phyloP scores from a whole-genome alignment of 2,329 filamentous ascomycete genomes.

The Calonectria hongkongensis region DNA sequence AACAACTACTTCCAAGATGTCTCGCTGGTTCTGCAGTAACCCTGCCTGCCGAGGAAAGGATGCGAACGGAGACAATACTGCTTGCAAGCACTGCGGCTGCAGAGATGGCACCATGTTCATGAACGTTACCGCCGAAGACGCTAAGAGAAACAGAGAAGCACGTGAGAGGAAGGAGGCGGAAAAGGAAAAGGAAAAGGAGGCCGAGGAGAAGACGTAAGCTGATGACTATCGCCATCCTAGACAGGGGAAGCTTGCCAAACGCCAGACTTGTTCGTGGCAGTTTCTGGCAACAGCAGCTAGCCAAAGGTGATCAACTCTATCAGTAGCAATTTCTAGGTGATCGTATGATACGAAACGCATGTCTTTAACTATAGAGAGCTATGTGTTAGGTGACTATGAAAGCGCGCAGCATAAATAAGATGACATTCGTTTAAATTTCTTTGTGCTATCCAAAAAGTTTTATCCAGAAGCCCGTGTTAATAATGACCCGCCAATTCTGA shows the following conservation, averaged over 20 bases:
- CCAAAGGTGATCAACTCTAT: too few relatives aligned
- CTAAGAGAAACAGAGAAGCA: neutral
- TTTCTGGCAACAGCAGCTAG: neutral
- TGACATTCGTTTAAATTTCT: neutral
- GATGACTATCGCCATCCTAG: neutral
- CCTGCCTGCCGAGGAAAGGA: neutral
- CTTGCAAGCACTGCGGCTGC: conserved; percentile 33
- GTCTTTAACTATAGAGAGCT: neutral
- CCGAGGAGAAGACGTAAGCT: conserved; percentile 18
- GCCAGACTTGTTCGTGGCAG: neutral
- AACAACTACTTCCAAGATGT: neutral
- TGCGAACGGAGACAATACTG: neutral
- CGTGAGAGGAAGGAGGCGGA: neutral
- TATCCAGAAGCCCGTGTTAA: neutral
- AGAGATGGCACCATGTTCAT: neutral
- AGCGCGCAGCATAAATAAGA: neutral
- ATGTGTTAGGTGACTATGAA: neutral
- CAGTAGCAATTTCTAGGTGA: neutral
- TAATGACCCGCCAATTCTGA: neutral
- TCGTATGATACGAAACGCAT: neutral
- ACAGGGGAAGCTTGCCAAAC: neutral
- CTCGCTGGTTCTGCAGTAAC: conserved; percentile 34
- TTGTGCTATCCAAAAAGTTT: neutral
- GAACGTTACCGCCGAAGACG: conserved; percentile 4
- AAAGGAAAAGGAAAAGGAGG: neutral